These are phyloP conservation scores for Tetrahymena elliotti DNA, from an alignment of 73 alveolate genomes.

Conservation along the genomic window DNA sequence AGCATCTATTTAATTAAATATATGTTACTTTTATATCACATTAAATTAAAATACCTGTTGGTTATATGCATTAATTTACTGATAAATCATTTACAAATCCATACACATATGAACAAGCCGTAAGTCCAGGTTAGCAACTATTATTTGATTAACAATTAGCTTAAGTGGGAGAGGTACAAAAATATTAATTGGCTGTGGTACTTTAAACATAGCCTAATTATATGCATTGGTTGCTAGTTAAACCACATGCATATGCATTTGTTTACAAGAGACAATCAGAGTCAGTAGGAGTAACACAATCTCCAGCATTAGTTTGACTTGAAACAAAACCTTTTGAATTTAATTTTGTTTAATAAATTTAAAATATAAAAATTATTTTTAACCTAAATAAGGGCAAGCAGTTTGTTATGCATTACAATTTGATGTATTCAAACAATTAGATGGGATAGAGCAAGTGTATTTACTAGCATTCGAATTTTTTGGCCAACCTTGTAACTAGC, in stretches of 20 bases:
- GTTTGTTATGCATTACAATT: background rate
- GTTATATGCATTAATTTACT: background rate
- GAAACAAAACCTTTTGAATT: background rate
- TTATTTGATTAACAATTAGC: background rate
- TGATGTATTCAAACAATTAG: background rate
- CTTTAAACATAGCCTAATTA: background rate
- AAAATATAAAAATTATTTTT: background rate
- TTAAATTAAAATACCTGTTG: background rate
- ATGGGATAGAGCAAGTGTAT: background rate
- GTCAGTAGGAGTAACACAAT: background rate
- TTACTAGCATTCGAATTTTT: background rate
- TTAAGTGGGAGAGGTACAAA: background rate
- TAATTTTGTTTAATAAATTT: background rate
- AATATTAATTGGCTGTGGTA: background rate
- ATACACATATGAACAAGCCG: background rate
- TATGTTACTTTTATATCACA: background rate
- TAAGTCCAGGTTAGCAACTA: background rate
- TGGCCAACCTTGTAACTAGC: background rate
- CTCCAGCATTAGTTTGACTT: background rate
- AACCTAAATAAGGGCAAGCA: background rate
- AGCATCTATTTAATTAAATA: background rate
- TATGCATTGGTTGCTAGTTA: background rate
- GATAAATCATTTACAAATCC: background rate
- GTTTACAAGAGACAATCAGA: background rate
- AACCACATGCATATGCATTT: background rate